A percentile compares a stretch with the other conserved stretches of the same genome.
phyloP scores from a whole-genome alignment of 2,329 filamentous ascomycete species.

The Pseudocercospora macadamiae region DNA sequence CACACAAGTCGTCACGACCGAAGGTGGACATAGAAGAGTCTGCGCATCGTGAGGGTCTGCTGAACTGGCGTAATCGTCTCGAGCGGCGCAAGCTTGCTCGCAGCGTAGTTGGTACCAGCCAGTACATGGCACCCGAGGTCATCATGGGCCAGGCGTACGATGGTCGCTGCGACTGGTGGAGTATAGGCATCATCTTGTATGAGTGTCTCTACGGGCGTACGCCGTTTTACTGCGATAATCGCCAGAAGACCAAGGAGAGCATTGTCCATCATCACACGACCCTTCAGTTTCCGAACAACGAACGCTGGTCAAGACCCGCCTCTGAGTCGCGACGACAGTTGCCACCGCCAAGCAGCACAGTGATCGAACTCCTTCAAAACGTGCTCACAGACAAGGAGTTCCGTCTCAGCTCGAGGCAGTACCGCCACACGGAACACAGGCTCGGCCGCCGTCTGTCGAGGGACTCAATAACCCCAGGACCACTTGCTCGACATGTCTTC shows the following conservation, averaged over 20 bases:
- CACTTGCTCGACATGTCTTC: slow-evolving; percentile 62
- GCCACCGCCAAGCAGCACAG: slow-evolving; percentile 65
- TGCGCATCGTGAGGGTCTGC: slow-evolving; percentile 37
- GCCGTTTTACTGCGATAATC: slow-evolving; percentile 80
- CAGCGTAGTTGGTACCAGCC: slow-evolving; percentile 91
- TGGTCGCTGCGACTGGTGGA: slow-evolving; percentile 96
- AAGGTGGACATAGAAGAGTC: slow-evolving; percentile 31
- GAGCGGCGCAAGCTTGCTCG: slow-evolving; percentile 72
- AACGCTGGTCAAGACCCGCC: slow-evolving; percentile 58
- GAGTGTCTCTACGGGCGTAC: slow-evolving; percentile 93
- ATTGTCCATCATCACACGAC: slow-evolving; percentile 74
- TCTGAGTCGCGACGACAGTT: slow-evolving; percentile 40
- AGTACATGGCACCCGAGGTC: slow-evolving; percentile 98
- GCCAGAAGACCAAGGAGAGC: slow-evolving; percentile 81
- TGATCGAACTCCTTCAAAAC: slow-evolving; percentile 73
- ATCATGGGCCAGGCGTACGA: slow-evolving; percentile 82
- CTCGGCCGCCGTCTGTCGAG: slow-evolving; percentile 41
- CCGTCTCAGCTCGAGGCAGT: slow-evolving; percentile 72
- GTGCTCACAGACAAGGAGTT: slow-evolving; percentile 73
- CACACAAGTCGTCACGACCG: slow-evolving; percentile 1
- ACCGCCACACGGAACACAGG: slow-evolving; percentile 65
- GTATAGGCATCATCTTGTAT: slow-evolving; percentile 89
- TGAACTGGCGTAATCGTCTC: slow-evolving; percentile 49
- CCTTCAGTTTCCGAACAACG: slow-evolving; percentile 69
- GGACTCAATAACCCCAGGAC: slow-evolving; percentile 47